A percentile compares a stretch with the other conserved stretches of the same genome.
Evolutionary conservation across 345 rosid species (phyloP).

Genomic region (Gossypioides kirkii): DNA sequence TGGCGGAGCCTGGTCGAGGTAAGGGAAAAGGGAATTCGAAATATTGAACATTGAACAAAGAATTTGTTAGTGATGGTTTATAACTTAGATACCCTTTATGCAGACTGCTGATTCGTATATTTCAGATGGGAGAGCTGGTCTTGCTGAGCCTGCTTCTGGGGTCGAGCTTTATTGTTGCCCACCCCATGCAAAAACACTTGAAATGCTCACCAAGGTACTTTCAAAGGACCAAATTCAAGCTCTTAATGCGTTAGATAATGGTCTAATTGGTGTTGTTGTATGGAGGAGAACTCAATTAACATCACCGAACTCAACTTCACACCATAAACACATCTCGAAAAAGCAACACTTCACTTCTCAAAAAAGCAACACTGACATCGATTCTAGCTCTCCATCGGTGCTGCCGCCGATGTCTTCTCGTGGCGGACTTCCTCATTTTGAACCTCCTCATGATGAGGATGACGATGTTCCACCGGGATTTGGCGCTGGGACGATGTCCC

Average conservation of each 20-base stretch:
- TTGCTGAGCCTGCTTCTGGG: slow-evolving; percentile 75
- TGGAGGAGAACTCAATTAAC: slow-evolving; percentile 75
- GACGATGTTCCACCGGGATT: slow-evolving; percentile 93
- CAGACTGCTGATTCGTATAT: slow-evolving; percentile 78
- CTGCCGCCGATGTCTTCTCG: slow-evolving; percentile 3
- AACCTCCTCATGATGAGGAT: slow-evolving; percentile 16
- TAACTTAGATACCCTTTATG: neutral
- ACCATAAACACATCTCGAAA: slow-evolving; percentile 52
- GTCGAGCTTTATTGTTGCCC: slow-evolving; percentile 88
- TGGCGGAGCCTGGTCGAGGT: slow-evolving; percentile 61
- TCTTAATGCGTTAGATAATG: slow-evolving; percentile 55
- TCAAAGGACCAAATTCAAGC: slow-evolving; percentile 60
- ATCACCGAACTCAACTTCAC: slow-evolving; percentile 44
- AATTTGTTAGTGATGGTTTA: neutral
- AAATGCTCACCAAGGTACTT: slow-evolving; percentile 60
- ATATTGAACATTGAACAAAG: neutral
- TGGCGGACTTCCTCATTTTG: slow-evolving; percentile 14
- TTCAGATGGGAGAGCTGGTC: slow-evolving; percentile 70
- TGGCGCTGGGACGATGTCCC: slow-evolving; percentile 44
- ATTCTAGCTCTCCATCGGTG: slow-evolving; percentile 17
- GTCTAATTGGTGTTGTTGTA: slow-evolving; percentile 86
- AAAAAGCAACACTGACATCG: slow-evolving; percentile 13
- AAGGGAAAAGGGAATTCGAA: neutral
- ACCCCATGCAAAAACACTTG: slow-evolving; percentile 47
- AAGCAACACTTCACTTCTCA: slow-evolving; percentile 40